Conservation (phyloP, 75 land plant species). For the Cunninghamia lanceolata region DNA sequence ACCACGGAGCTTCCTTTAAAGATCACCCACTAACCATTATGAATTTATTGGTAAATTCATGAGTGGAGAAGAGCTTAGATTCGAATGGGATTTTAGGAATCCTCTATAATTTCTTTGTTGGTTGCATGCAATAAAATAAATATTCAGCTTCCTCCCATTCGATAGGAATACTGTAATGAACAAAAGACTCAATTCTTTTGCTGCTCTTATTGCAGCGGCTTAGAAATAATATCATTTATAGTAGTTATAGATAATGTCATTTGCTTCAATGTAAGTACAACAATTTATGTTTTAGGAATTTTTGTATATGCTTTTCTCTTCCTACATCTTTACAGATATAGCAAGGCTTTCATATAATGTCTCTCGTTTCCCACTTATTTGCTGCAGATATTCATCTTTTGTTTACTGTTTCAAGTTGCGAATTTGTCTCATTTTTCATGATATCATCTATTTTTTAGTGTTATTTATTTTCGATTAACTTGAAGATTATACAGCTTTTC, state of each 20-base stretch:
- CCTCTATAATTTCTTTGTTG: neutral
- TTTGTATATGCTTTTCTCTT: neutral
- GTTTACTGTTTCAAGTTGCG: neutral
- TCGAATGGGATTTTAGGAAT: neutral
- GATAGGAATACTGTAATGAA: neutral
- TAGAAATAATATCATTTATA: neutral
- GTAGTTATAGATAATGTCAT: neutral
- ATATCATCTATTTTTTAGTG: neutral
- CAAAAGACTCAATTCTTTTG: neutral
- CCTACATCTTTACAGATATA: neutral
- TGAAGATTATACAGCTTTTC: neutral
- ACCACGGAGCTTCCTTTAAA: neutral
- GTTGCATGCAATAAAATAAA: neutral
- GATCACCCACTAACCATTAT: neutral
- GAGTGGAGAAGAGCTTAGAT: neutral
- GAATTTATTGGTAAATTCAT: neutral
- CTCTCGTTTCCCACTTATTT: neutral
- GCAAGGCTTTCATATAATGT: neutral
- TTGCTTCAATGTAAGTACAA: neutral
- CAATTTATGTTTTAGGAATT: neutral
- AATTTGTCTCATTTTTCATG: too few species aligned
- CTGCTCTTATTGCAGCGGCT: neutral
- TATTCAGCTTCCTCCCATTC: too few species aligned
- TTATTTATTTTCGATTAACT: neutral
- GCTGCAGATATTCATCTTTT: neutral